Evolutionary conservation across 2,329 filamentous ascomycete species (phyloP), one percentile per base, ranked within the genome.

Genomic region (Dryadomyces quercivorus): DNA sequence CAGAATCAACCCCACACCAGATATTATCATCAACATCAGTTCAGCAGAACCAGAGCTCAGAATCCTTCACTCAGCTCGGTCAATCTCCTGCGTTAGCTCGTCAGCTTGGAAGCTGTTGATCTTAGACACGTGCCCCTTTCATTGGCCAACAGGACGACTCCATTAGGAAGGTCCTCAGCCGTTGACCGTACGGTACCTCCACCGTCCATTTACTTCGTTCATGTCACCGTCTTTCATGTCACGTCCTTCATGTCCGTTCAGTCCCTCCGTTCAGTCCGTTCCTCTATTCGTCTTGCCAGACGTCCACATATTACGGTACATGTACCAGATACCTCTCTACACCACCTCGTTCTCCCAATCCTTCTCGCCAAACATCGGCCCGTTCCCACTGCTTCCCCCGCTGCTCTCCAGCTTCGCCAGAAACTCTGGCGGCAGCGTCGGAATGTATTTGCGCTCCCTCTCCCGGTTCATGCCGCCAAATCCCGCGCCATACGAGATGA

Each of bases 391-490:
- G 57, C 68, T 70, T 53, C 18, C 47, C 7, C 74, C 76, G 58
- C 70, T 74, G 51, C 74, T 70, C 67, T 96, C 92, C 50, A 98
- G 75, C 72, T 90, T 95, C 57, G 85, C 82, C 57, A 98, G 73
- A 65, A 97, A 95, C 70, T 98, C 93, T 0, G 91, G 85, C 18
- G 93, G 92, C 53, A 98, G 88, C 0, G 88, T 95, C 2, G 93
- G 93, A 48, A 95, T 94, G 67, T 98, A 98, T 70, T 95, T 95
- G 60, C 89, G 78, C 68, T 94, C 93, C 55, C 90, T 78, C 69
- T 97, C 93, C 58, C 86, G 80, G 70, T 98, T 95, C 49, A 93
- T 74, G 0, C 93, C 93, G 5, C 93, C 93, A 64, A 97, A 93
- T 0, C 93, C 93, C 13, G 93, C 91, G 0, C 93, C 93, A 64